Percentiles rank a stretch among this genome's conserved stretches.
These are phyloP conservation scores for Pythium sp. DNA, from an alignment of 352 stramenopile genomes.

Conservation along the genomic window DNA sequence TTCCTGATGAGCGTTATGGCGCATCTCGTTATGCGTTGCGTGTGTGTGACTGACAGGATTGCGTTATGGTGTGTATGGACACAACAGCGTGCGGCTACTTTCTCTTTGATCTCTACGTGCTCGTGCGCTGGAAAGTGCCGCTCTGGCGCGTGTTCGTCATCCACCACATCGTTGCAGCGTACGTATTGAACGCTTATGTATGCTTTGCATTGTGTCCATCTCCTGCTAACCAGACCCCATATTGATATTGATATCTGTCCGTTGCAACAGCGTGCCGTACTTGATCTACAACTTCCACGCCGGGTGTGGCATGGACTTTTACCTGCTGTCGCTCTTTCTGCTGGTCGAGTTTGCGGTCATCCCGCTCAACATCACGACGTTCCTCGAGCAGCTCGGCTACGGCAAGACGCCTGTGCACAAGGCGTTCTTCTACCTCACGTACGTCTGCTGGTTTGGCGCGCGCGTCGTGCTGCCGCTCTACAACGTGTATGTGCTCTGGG, in stretches of 20 bases:
- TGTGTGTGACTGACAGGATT: neutral
- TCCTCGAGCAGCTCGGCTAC: conserved; percentile 78
- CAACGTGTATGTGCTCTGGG: conserved; percentile 79
- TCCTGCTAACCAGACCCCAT: neutral
- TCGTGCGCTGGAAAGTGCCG: conserved; percentile 67
- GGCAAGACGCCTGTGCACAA: conserved; percentile 54
- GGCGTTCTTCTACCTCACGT: conserved; percentile 73
- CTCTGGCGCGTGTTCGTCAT: conserved; percentile 77
- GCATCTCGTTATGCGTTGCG: neutral
- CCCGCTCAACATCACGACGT: conserved; percentile 76
- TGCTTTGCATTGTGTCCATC: neutral
- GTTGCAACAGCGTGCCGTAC: conserved; percentile 56
- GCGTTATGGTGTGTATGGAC: neutral
- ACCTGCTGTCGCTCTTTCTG: conserved; percentile 77
- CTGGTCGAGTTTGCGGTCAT: conserved; percentile 84
- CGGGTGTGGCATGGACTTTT: conserved; percentile 72
- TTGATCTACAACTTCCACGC: conserved; percentile 80
- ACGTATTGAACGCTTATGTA: conserved; percentile 24
- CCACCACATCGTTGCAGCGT: conserved; percentile 79
- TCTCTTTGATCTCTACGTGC: conserved; percentile 74
- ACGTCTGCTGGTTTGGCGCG: conserved; percentile 74
- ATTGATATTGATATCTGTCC: no score
- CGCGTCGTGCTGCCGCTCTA: conserved; percentile 78
- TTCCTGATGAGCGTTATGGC: neutral
- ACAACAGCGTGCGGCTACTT: conserved; percentile 75